These are phyloP conservation scores for Brassica carinata DNA, from an alignment of 345 rosid genomes.

Conservation along the genomic window DNA sequence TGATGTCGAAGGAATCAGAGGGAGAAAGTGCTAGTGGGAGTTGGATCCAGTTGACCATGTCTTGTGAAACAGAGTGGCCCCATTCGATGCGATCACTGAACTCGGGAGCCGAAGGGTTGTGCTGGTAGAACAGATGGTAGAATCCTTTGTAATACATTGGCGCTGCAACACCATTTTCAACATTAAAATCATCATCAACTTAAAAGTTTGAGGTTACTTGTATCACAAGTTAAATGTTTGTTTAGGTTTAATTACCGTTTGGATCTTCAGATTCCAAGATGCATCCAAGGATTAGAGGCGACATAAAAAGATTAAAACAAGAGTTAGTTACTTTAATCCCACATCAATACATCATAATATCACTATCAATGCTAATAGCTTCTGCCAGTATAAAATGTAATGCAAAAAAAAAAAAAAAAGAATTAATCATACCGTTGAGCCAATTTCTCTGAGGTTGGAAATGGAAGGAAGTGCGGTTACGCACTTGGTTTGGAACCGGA, in stretches of 20 bases:
- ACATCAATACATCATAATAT: neutral
- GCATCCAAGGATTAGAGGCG: slow-evolving; percentile 8
- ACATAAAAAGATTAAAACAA: neutral
- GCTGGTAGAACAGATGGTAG: slow-evolving; percentile 50
- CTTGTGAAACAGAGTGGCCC: slow-evolving; percentile 75
- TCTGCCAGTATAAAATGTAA: neutral
- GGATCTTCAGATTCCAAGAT: slow-evolving; percentile 23
- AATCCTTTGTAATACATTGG: slow-evolving; percentile 77
- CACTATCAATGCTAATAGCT: neutral
- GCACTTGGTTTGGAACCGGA: neutral
- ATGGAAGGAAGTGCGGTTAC: slow-evolving; percentile 43
- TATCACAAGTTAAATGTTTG: neutral
- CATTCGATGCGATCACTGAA: slow-evolving; percentile 53
- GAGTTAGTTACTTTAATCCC: neutral
- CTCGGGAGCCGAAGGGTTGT: slow-evolving; percentile 59
- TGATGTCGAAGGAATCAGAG: slow-evolving; percentile 55
- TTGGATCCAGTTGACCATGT: slow-evolving; percentile 69
- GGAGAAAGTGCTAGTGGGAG: slow-evolving; percentile 61
- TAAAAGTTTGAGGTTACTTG: neutral
- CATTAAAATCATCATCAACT: neutral
- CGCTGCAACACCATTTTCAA: slow-evolving; percentile 45
- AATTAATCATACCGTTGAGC: slow-evolving; percentile 42
- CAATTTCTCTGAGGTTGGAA: slow-evolving; percentile 47
- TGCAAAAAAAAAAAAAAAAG: neutral
- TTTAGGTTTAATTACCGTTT: slow-evolving; percentile 20